These are phyloP conservation scores for Cyathus striatus DNA, from an alignment of 768 basidiomycete species.

Conservation along the genomic window DNA sequence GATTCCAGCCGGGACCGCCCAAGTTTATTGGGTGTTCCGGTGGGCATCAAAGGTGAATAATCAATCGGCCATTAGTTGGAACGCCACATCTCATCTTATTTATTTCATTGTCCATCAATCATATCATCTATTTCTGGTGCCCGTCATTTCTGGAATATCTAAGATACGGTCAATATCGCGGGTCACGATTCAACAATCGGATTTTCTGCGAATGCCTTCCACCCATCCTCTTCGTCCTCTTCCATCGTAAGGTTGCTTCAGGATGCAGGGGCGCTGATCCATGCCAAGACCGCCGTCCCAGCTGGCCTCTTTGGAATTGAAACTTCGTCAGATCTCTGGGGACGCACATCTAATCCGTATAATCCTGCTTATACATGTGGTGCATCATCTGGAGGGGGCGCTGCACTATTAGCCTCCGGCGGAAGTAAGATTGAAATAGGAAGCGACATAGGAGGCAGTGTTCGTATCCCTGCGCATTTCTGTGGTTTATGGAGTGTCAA, in stretches of 20 bases:
- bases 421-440: conserved; percentile 68
- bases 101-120: conserved; percentile 2
- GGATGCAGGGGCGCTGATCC: conserved; percentile 60
- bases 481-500: conserved; percentile 68
- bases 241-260: conserved; percentile 52
- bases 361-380: conserved; percentile 47
- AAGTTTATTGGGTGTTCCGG: conserved; percentile 62
- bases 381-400: conserved; percentile 69
- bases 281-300: conserved; percentile 60
- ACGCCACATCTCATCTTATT: too few relatives aligned
- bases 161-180: conserved; percentile 44
- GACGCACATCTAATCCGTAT: conserved; percentile 59
- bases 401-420: conserved; percentile 58
- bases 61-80: too few relatives aligned
- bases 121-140: not conserved
- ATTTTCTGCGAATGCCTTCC: conserved; percentile 44
- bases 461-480: conserved; percentile 69
- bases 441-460: conserved; percentile 69
- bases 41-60: conserved; percentile 64
- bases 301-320: conserved; percentile 52
- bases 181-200: conserved; percentile 62
- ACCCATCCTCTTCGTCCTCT: conserved; percentile 41
- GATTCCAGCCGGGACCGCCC: conserved; percentile 36
- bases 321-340: conserved; percentile 56
- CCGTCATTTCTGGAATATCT: too few relatives aligned